Conservation (phyloP, 2,329 filamentous ascomycete genomes). For the Myriosclerotinia scirpicola region DNA sequence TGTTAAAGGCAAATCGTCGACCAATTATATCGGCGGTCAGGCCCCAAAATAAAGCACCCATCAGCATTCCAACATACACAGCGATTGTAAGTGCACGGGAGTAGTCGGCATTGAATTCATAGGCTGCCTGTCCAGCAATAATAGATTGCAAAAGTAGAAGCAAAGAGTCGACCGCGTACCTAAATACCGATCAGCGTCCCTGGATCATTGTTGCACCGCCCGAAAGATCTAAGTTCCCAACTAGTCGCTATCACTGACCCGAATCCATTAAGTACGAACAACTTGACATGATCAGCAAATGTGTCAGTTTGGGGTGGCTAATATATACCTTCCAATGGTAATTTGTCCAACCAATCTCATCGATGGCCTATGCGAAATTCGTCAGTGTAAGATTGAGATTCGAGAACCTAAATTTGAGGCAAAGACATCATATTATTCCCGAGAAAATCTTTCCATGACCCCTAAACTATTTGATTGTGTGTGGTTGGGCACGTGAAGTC, state of each 20-base stretch:
- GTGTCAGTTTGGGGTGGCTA: neutral
- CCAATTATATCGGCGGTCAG: constrained; percentile 67
- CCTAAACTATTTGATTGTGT: neutral
- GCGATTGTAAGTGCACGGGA: constrained; percentile 60
- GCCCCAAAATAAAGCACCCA: constrained; percentile 67
- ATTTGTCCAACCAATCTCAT: constrained; percentile 53
- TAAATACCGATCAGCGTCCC: constrained; percentile 28
- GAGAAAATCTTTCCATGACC: neutral
- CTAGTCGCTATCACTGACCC: constrained; percentile 44
- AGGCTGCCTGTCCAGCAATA: constrained; percentile 56
- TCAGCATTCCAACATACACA: constrained; percentile 56
- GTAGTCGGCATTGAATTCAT: constrained; percentile 59
- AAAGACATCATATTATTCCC: neutral
- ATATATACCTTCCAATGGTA: constrained; percentile 51
- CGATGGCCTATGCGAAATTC: constrained; percentile 45
- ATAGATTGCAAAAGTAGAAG: constrained; percentile 62
- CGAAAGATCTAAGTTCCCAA: neutral
- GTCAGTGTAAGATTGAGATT: constrained; percentile 6
- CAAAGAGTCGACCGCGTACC: constrained; percentile 58
- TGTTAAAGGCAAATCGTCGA: constrained; percentile 67
- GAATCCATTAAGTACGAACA: constrained; percentile 62
- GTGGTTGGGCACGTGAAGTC: neutral
- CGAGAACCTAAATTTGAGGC: neutral
- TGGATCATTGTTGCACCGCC: neutral
- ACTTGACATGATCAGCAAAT: constrained; percentile 25